These are phyloP conservation scores for Trypanosoma platydactyli DNA, from an alignment of 208 protist species.

Conservation along the genomic window DNA sequence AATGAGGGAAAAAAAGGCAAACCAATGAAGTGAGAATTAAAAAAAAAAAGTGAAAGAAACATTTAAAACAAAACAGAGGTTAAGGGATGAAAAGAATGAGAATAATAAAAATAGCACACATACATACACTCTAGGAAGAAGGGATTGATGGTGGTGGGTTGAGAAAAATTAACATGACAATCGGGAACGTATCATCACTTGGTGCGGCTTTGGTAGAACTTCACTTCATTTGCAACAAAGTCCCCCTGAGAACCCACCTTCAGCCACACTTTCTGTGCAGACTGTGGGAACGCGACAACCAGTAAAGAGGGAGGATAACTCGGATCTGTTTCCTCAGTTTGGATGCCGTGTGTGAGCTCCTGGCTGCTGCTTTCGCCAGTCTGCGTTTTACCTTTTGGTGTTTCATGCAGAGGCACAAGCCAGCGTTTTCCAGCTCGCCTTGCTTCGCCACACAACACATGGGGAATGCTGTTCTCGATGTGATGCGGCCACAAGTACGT, in stretches of 20 bases:
- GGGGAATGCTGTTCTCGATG: slow-evolving; percentile 36
- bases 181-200: not conserved
- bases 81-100: not conserved
- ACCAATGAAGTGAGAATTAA: not conserved
- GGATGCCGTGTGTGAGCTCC: not conserved
- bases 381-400: not conserved
- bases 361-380: not conserved
- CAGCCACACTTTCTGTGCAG: slow-evolving; percentile 29
- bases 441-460: slow-evolving; percentile 42
- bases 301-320: not conserved
- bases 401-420: slow-evolving; percentile 3
- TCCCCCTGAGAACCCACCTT: slow-evolving; percentile 40
- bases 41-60: slow-evolving; percentile 10
- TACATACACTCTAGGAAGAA: slow-evolving; percentile 1
- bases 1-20: not conserved
- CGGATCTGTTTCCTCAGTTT: not conserved
- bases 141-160: not conserved
- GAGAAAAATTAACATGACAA: not conserved
- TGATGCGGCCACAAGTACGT: slow-evolving; percentile 32
- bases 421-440: not conserved
- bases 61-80: too few relatives aligned
- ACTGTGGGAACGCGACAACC: slow-evolving; percentile 22
- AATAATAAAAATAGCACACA: not conserved
- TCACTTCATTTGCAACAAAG: slow-evolving; percentile 31
- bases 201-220: slow-evolving; percentile 13